Percentiles rank a stretch among this genome's conserved stretches.
These are phyloP conservation scores for Clitocybe nebularis DNA, from an alignment of 1,284 basidiomycete genomes.

Conservation along the genomic window DNA sequence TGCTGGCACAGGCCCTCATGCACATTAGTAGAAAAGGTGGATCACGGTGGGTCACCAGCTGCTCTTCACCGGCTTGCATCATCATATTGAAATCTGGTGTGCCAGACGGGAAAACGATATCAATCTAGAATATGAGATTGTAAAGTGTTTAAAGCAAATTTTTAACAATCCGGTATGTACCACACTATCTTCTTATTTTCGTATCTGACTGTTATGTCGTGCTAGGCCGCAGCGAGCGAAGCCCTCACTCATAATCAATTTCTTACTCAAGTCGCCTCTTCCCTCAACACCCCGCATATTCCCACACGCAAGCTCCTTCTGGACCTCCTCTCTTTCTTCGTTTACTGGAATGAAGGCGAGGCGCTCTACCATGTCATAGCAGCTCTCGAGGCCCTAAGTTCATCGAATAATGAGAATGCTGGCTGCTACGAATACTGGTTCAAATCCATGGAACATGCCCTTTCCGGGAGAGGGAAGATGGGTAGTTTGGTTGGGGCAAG, in stretches of 20 bases:
- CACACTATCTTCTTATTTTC: conserved; percentile 1
- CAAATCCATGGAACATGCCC: conserved; percentile 72
- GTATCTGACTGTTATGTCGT: background rate
- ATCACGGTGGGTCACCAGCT: conserved; percentile 50
- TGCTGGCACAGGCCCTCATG: conserved; percentile 77
- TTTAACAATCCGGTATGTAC: conserved; percentile 70
- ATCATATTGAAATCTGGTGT: conserved; percentile 6
- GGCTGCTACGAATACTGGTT: conserved; percentile 88
- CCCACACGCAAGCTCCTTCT: conserved; percentile 78
- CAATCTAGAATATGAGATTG: conserved; percentile 82
- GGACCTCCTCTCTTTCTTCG: conserved; percentile 70
- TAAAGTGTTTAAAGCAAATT: conserved; percentile 85
- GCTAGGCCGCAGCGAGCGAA: conserved; percentile 71
- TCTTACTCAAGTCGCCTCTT: conserved; percentile 80
- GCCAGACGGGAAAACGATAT: conserved; percentile 64
- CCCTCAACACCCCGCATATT: conserved; percentile 82
- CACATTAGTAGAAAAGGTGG: conserved; percentile 69
- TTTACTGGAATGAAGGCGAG: conserved; percentile 58
- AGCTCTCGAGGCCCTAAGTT: conserved; percentile 65
- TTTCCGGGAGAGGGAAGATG: conserved; percentile 90
- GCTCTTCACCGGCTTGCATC: background rate
- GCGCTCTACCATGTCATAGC: conserved; percentile 53
- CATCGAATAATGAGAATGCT: conserved; percentile 56
- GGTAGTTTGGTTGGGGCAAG: conserved; percentile 93
- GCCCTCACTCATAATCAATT: conserved; percentile 77